phyloP scores from a whole-genome alignment of 768 basidiomycete genomes.

The Ramaria sp. region DNA sequence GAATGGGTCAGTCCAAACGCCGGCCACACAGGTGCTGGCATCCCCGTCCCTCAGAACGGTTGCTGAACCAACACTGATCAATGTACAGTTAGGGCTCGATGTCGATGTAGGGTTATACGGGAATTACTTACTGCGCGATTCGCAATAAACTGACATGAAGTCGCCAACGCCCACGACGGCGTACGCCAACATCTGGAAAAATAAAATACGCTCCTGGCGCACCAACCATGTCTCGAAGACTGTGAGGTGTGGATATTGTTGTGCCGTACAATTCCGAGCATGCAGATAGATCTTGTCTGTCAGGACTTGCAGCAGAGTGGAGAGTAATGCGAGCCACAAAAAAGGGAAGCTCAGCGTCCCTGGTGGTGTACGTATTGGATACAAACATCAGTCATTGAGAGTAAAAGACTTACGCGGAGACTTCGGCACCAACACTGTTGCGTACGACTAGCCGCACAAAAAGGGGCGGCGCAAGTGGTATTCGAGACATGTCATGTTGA shows the following conservation, averaged over 20 bases:
- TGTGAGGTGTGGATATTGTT: constrained; percentile 72
- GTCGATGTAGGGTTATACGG: neutral
- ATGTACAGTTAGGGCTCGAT: neutral
- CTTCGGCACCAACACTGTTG: constrained; percentile 57
- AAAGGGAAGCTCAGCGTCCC: constrained; percentile 80
- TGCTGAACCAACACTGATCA: constrained; percentile 35
- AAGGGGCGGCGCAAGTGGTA: constrained; percentile 77
- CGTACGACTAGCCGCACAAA: constrained; percentile 71
- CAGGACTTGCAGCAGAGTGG: constrained; percentile 55
- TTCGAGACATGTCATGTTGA: constrained; percentile 56
- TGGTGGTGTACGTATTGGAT: constrained; percentile 20
- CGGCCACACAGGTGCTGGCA: constrained; percentile 57
- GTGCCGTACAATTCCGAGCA: constrained; percentile 72
- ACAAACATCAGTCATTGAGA: constrained; percentile 12
- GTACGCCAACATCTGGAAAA: constrained; percentile 85
- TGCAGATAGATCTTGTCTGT: constrained; percentile 54
- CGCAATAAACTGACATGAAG: constrained; percentile 64
- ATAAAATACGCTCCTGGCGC: constrained; percentile 78
- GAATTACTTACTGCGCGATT: constrained; percentile 55
- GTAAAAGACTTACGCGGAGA: constrained; percentile 60
- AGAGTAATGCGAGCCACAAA: constrained; percentile 76
- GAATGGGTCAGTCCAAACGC: constrained; percentile 64
- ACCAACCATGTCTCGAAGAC: constrained; percentile 71
- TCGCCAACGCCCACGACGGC: constrained; percentile 65
- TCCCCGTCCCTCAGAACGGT: constrained; percentile 41